phyloP scores from a whole-genome alignment of 495 filamentous ascomycete genomes.

The Xylaria grammica region DNA sequence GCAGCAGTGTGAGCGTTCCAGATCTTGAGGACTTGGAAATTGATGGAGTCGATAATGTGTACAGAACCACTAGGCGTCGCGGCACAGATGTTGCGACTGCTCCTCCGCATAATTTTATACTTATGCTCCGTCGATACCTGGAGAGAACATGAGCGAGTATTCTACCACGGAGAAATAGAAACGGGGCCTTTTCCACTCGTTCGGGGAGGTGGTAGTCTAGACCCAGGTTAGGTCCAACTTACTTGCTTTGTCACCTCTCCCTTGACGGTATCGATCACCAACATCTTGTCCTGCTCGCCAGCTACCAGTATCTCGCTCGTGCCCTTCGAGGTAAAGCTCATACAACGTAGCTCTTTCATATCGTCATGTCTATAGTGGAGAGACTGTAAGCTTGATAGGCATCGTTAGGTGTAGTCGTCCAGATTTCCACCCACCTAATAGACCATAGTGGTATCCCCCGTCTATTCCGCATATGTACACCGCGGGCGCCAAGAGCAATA shows the following conservation, averaged over 20 bases:
- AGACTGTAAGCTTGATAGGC: conserved; percentile 6
- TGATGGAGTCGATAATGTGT: conserved; percentile 80
- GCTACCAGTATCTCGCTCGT: conserved; percentile 83
- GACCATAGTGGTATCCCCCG: conserved; percentile 87
- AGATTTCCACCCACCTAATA: conserved; percentile 57
- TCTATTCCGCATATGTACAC: conserved; percentile 83
- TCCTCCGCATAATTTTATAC: conserved; percentile 89
- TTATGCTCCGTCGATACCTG: conserved; percentile 73
- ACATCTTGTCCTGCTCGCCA: conserved; percentile 85
- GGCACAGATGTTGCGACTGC: conserved; percentile 86
- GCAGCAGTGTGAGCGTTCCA: conserved; percentile 86
- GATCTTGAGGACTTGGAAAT: conserved; percentile 75
- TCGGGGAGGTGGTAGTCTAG: background rate
- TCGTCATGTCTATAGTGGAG: conserved; percentile 60
- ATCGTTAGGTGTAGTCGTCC: conserved; percentile 3
- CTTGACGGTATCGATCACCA: conserved; percentile 86
- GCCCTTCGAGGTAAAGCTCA: conserved; percentile 89
- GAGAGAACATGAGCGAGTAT: conserved; percentile 23
- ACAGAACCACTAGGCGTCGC: conserved; percentile 84
- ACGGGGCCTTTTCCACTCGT: background rate
- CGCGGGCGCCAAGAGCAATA: conserved; percentile 75
- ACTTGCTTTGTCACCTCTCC: conserved; percentile 77
- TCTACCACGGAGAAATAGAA: background rate
- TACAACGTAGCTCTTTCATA: conserved; percentile 85
- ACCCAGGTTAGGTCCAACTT: conserved; percentile 23